Percentiles rank a stretch among this genome's conserved stretches.
These are phyloP conservation scores for Aspergillus sergii DNA, from an alignment of 2,329 filamentous ascomycete genomes.

Conservation along the genomic window DNA sequence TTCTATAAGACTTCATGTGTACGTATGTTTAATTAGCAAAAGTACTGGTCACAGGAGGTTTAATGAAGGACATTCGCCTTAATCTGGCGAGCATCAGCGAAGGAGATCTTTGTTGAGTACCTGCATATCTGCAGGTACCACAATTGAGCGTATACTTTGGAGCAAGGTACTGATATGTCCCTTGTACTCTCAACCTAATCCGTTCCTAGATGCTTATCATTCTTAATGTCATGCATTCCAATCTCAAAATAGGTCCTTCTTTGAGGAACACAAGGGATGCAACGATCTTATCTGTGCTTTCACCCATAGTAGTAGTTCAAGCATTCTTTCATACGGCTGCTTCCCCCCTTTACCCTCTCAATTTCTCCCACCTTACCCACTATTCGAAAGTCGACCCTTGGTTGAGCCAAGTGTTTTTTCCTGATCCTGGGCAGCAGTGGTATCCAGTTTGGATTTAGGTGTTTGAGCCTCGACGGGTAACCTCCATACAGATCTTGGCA, in stretches of 20 bases:
- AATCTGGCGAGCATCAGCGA: background rate
- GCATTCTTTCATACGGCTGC: conserved; percentile 1
- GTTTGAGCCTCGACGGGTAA: background rate
- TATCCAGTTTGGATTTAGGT: background rate
- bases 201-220: background rate
- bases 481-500: background rate
- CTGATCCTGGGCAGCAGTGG: background rate
- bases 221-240: background rate
- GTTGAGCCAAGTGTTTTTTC: background rate
- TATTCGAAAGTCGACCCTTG: background rate
- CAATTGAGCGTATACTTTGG: background rate
- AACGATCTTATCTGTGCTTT: background rate
- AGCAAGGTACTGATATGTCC: background rate
- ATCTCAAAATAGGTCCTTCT: conserved; percentile 1
- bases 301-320: background rate
- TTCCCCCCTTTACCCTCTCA: background rate
- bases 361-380: background rate
- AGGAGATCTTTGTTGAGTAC: background rate
- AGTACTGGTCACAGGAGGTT: background rate
- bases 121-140: background rate
- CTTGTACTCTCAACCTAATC: background rate
- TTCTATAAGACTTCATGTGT: background rate
- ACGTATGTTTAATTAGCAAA: background rate
- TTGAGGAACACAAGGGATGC: background rate
- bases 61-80: background rate